Percentiles rank a stretch among this genome's conserved stretches.
Conservation (phyloP, 2,329 filamentous ascomycete genomes). For the Dactylellina leptospora region DNA sequence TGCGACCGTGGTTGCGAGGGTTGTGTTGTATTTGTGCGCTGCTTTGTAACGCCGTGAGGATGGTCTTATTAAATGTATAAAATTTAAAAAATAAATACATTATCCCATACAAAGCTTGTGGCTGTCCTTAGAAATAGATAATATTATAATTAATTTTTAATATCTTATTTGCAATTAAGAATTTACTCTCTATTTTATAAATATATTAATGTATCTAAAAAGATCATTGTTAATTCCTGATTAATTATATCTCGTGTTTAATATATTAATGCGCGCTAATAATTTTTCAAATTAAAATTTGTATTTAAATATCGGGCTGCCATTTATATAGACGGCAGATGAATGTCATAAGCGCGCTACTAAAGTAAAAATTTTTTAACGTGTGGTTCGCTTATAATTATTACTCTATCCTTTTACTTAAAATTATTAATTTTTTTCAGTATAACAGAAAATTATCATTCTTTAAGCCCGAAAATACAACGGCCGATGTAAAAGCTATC, state of each 20-base stretch:
- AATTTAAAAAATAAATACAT: no score
- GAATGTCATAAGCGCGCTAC: background rate
- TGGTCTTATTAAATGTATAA: no score
- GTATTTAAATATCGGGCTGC: background rate
- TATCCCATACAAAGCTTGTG: background rate
- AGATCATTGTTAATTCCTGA: constrained; percentile 9
- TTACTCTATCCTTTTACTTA: background rate
- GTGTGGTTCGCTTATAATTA: background rate
- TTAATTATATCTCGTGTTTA: constrained; percentile 9
- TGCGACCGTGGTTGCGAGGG: background rate
- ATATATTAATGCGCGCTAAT: constrained; percentile 13
- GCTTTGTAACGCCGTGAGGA: background rate
- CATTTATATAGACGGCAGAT: background rate
- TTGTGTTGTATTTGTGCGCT: background rate
- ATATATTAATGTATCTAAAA: constrained; percentile 14
- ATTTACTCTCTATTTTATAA: constrained; percentile 7
- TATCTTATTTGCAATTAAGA: constrained; percentile 1
- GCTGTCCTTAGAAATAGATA: background rate
- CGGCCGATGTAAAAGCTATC: background rate
- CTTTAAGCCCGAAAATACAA: constrained; percentile 5
- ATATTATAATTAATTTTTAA: constrained; percentile 12
- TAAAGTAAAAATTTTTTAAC: constrained; percentile 8
- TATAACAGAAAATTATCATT: constrained; percentile 17
- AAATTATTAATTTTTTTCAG: background rate
- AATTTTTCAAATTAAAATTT: constrained; percentile 6